Percentiles rank a stretch among this genome's conserved stretches.
Evolutionary conservation across 352 stramenopile species (phyloP).

Genomic region (Peronospora destructor): DNA sequence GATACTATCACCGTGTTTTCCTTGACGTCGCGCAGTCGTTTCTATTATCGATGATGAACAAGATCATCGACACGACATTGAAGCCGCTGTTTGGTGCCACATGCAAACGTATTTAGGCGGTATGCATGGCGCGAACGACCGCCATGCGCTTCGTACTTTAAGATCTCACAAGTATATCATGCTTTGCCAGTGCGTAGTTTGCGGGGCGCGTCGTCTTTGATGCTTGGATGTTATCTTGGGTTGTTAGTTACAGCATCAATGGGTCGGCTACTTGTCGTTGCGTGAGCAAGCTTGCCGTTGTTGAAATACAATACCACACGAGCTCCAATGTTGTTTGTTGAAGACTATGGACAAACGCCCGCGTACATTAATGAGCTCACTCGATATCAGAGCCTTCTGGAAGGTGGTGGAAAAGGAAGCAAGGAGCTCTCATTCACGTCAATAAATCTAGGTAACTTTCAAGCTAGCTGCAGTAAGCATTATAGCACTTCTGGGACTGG

Average conservation of each 20-base stretch:
- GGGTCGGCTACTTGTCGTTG: not conserved
- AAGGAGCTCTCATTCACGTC: too few species aligned
- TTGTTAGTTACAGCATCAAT: not conserved
- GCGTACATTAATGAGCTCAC: too few species aligned
- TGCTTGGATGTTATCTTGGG: not conserved
- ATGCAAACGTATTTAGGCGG: slow-evolving; percentile 26
- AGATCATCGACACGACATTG: slow-evolving; percentile 40
- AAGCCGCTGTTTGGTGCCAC: slow-evolving; percentile 41
- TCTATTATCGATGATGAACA: slow-evolving; percentile 43
- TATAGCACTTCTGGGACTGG: too few species aligned
- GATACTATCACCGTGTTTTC: slow-evolving; percentile 38
- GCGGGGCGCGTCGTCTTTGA: not conserved
- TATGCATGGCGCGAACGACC: not conserved
- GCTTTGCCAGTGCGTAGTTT: not conserved
- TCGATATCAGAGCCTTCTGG: too few species aligned
- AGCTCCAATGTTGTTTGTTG: too few species aligned
- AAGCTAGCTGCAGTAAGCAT: too few species aligned
- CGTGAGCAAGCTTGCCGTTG: not conserved
- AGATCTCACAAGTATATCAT: slow-evolving; percentile 7
- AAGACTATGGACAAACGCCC: too few species aligned
- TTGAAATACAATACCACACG: not conserved
- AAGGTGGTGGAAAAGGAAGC: too few species aligned
- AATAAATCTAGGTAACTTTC: too few species aligned
- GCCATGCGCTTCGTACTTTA: not conserved
- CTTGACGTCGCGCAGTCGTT: slow-evolving; percentile 35